A percentile compares a stretch with the other conserved stretches of the same genome.
phyloP scores from a whole-genome alignment of 2,329 filamentous ascomycete genomes.

The Leptographium radiaticola region DNA sequence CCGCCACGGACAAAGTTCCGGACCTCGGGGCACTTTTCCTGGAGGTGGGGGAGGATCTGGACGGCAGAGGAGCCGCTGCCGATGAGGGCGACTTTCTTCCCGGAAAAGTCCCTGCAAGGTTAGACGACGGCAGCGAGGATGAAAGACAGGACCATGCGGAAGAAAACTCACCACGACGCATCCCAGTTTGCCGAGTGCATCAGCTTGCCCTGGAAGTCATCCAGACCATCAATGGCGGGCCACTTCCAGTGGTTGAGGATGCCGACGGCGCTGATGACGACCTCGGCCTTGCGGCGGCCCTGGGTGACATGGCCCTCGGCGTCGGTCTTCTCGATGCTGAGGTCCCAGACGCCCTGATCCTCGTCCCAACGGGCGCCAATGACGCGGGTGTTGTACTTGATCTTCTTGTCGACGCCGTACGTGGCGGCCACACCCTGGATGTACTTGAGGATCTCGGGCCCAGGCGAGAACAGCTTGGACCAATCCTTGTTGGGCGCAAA shows the following conservation, averaged over 20 bases:
- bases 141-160: not conserved
- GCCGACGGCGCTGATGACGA: slow-evolving; percentile 35
- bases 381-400: slow-evolving; percentile 29
- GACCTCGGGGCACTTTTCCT: slow-evolving; percentile 22
- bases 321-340: slow-evolving; percentile 19
- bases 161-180: slow-evolving; percentile 2
- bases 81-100: slow-evolving; percentile 39
- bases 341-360: slow-evolving; percentile 24
- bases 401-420: slow-evolving; percentile 27
- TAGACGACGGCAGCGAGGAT: not conserved
- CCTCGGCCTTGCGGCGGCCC: slow-evolving; percentile 28
- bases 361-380: slow-evolving; percentile 30
- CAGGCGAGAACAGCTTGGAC: slow-evolving; percentile 41
- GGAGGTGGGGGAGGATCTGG: slow-evolving; percentile 36
- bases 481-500: slow-evolving; percentile 46
- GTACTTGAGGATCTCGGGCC: slow-evolving; percentile 41
- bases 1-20: slow-evolving; percentile 24
- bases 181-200: slow-evolving; percentile 42
- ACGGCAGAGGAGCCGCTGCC: slow-evolving; percentile 42
- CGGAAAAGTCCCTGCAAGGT: slow-evolving; percentile 29
- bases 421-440: slow-evolving; percentile 29
- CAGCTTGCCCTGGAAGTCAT: slow-evolving; percentile 30
- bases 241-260: slow-evolving; percentile 41
- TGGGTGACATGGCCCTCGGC: slow-evolving; percentile 23
- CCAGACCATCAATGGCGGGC: slow-evolving; percentile 32